phyloP scores from a whole-genome alignment of 306 rosid genomes.

The Dalbergia cultrata region DNA sequence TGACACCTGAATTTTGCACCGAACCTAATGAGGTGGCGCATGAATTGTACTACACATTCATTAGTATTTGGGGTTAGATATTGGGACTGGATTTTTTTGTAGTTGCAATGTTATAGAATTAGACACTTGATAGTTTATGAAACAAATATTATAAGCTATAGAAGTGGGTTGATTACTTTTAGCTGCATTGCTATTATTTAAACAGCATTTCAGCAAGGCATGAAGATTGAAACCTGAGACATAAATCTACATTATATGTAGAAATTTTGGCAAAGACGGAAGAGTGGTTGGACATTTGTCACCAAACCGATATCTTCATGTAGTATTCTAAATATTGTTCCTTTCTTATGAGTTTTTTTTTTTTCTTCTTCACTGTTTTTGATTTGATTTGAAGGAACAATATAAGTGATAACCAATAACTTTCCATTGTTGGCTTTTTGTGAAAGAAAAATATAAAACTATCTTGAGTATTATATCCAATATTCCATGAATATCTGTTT shows the following conservation, averaged over 20 bases:
- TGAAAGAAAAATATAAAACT: conserved; percentile 36
- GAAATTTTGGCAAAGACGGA: conserved; percentile 69
- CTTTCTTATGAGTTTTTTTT: not conserved
- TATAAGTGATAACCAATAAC: conserved; percentile 14
- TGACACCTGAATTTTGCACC: too few relatives aligned
- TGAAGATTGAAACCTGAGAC: conserved; percentile 39
- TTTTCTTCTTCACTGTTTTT: not conserved
- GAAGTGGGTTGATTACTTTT: not conserved
- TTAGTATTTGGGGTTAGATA: too few relatives aligned
- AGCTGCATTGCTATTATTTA: conserved; percentile 41
- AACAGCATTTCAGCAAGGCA: conserved; percentile 33
- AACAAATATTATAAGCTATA: too few relatives aligned
- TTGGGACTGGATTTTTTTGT: too few relatives aligned
- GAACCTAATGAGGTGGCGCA: too few relatives aligned
- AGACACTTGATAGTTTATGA: too few relatives aligned
- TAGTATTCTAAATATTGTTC: conserved; percentile 41
- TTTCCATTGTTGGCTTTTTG: not conserved
- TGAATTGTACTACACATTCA: too few relatives aligned
- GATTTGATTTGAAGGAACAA: not conserved
- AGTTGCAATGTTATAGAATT: too few relatives aligned
- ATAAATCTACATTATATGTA: conserved; percentile 50
- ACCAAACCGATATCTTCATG: conserved; percentile 93
- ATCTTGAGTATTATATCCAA: not conserved
- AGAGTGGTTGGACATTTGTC: conserved; percentile 91
- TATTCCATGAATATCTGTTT: conserved; percentile 39